A percentile compares a stretch with the other conserved stretches of the same genome.
Evolutionary conservation across 176 grass and related monocot genomes (phyloP).

Genomic region (Tuctoria greenei): DNA sequence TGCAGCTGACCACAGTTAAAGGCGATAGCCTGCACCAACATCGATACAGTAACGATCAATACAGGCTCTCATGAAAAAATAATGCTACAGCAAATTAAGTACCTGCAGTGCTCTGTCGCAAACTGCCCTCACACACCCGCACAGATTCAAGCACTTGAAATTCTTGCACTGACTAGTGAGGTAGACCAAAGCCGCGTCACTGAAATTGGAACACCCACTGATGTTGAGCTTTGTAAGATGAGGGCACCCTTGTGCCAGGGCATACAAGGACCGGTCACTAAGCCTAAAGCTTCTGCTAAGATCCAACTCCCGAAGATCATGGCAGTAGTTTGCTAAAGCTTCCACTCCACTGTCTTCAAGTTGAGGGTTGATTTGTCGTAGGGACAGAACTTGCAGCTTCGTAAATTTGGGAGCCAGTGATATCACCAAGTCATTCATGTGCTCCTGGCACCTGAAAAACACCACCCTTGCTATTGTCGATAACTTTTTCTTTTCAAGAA

Average conservation of each 20-base stretch:
- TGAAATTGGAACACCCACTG: conserved; percentile 80
- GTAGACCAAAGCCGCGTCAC: conserved; percentile 55
- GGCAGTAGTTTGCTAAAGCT: conserved; percentile 59
- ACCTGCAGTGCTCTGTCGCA: conserved; percentile 80
- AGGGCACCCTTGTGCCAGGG: conserved; percentile 58
- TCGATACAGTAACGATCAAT: background rate
- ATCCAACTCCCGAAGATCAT: conserved; percentile 67
- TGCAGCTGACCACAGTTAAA: conserved; percentile 65
- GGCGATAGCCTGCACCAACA: conserved; percentile 58
- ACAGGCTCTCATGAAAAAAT: background rate
- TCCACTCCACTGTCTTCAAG: conserved; percentile 83
- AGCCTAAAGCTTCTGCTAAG: conserved; percentile 82
- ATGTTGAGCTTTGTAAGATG: conserved; percentile 77
- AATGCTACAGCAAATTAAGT: background rate
- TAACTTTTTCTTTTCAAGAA: background rate
- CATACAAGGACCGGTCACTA: conserved; percentile 68
- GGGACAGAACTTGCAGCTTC: conserved; percentile 62
- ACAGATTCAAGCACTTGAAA: conserved; percentile 69
- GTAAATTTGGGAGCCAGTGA: conserved; percentile 70
- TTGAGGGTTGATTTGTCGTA: conserved; percentile 77
- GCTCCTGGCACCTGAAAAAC: conserved; percentile 68
- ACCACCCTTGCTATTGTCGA: conserved; percentile 2
- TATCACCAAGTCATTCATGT: conserved; percentile 72
- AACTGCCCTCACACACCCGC: conserved; percentile 66
- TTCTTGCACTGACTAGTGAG: conserved; percentile 58